Base-by-base conservation (phyloP, 108 stramenopile species). In the Cylindrotheca fusiformis region DNA sequence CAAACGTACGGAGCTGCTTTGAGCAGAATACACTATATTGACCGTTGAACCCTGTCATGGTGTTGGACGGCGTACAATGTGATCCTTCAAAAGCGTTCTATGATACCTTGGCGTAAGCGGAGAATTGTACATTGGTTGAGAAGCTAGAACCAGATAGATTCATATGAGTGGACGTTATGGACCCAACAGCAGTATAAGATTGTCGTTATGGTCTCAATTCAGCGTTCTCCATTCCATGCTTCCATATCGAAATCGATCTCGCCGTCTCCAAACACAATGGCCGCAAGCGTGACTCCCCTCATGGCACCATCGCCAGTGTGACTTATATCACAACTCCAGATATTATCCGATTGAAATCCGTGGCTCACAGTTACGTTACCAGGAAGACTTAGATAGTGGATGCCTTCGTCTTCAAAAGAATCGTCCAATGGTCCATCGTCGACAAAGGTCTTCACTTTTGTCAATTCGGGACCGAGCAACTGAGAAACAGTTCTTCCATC, bases 401-500 rank as follows among this genome's bases (percentile, higher is more conserved):
- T 63, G 5, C 30, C 45, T 2, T 32, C 22, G 4, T 20, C 36
- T 4, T 52, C 26, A 19, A 55, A 52, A 32, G 50, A 49, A 17
- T 48, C 48, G 12, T 50, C 32, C 65, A 55, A 32, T 21, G 60
- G 46, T 3, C 27, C 32, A 36, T 72, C 58, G 21, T 72, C 63
- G 17, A 33, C 75, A 60, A 76, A 76, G 23, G 62, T 60, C 24
- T 33, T 45, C 3, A 32, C 10, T 2, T 47, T n/a, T 47, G 52
- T 55, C 62, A 72, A 47, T 63, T 73, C 62, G 47, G 63, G 70
- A 23, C 90, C 90, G 50, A 87, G 55, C 41, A 76, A 65, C 22
- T 49, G 59, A 49, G 75, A 60, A 2, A 91, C 90, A n/a, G 82
- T 82, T 18, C 82, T 77, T 28, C 80, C 86, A 73, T 91, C 90